A percentile compares a stretch with the other conserved stretches of the same genome.
Evolutionary conservation across 345 rosid genomes (phyloP).

Genomic region (Draba incana): DNA sequence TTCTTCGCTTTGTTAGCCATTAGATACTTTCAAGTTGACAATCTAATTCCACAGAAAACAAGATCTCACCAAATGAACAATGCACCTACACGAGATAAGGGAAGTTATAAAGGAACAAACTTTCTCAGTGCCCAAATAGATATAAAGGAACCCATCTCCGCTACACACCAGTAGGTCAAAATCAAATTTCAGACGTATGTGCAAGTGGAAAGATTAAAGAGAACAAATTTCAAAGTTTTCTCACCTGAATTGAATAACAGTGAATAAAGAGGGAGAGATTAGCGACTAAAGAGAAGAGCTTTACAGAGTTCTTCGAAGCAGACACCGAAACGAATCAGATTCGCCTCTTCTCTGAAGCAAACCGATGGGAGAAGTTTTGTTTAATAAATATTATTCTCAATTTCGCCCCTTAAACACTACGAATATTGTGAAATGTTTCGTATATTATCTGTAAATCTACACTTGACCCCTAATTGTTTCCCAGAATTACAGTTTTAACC

Average conservation of each 20-base stretch:
- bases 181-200: conserved; percentile 11
- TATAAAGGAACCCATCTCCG: conserved; percentile 9
- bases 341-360: conserved; percentile 24
- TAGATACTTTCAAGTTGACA: conserved; percentile 23
- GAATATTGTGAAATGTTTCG: too few species aligned
- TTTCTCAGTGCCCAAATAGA: conserved; percentile 17
- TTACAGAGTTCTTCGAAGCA: neutral
- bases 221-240: neutral
- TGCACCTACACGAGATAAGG: neutral
- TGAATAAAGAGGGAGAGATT: neutral
- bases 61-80: conserved; percentile 9
- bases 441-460: too few species aligned
- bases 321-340: conserved; percentile 23
- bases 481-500: too few species aligned
- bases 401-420: neutral
- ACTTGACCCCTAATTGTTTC: too few species aligned
- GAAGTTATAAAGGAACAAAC: conserved; percentile 4
- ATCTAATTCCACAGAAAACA: neutral
- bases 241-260: neutral
- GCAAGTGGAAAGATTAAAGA: conserved; percentile 1
- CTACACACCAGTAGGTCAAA: neutral
- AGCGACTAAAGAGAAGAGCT: neutral
- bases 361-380: neutral
- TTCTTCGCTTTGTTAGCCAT: conserved; percentile 62
- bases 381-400: conserved; percentile 4